Evolutionary conservation across 176 grass and related monocot genomes (phyloP).

Genomic region (Carex kokanica): DNA sequence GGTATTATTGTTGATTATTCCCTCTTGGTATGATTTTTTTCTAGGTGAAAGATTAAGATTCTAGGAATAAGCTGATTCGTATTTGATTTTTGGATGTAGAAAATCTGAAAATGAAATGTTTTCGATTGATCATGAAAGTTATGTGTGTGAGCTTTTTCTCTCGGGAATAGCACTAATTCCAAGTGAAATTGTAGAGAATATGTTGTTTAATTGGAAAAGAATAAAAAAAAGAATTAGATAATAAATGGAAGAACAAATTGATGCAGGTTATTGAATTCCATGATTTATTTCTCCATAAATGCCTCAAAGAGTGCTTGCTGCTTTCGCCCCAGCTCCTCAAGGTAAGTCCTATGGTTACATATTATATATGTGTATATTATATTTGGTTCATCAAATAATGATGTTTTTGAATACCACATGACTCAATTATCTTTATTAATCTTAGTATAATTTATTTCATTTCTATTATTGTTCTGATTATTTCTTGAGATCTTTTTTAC

Average conservation of each 20-base stretch:
- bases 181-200: background rate
- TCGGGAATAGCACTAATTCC: background rate
- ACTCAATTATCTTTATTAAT: background rate
- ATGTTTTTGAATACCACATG: background rate
- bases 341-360: slow-evolving; percentile 37
- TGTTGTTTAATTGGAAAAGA: background rate
- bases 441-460: background rate
- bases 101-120: background rate
- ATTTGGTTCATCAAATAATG: background rate
- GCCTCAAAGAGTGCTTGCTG: slow-evolving; percentile 96
- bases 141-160: background rate
- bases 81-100: background rate
- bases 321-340: slow-evolving; percentile 83
- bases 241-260: slow-evolving; percentile 32
- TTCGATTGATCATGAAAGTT: background rate
- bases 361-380: background rate
- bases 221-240: slow-evolving; percentile 3
- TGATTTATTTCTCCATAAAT: slow-evolving; percentile 94
- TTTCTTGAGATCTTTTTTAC: background rate
- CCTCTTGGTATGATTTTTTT: background rate
- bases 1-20: slow-evolving; percentile 36
- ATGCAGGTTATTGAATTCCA: slow-evolving; percentile 93
- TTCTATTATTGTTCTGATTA: slow-evolving; percentile 14
- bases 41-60: background rate
- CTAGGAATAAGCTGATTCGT: background rate